Base-by-base conservation (phyloP, 108 stramenopile species). In the Halocafeteria seosinensis region DNA sequence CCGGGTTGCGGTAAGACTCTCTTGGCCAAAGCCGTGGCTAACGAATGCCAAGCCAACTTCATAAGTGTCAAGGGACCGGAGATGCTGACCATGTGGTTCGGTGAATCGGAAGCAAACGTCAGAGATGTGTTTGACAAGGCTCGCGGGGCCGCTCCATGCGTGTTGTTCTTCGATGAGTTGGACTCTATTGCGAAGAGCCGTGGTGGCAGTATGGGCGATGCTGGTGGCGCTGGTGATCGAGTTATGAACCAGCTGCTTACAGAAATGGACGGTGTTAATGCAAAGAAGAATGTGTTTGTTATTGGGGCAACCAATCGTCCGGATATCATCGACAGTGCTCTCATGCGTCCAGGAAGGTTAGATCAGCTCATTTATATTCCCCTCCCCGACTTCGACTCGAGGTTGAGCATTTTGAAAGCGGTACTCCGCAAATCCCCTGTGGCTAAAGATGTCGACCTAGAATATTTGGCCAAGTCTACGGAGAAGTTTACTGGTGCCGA, bases 11-110 rank as follows among this genome's bases (percentile, higher is more conserved):
- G 92, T 79, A 99, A 99, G 83, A 99, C 98, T 36, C 82, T 99
- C 62, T 92, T 99, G 87, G 98, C 98, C 52, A 99, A 99, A 78
- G 98, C 98, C 30, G 98, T 99, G 26, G 98, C 98, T 63, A 99
- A 99, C 77, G 98, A 99, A 72, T 99, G 98, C 74, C 90, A 92
- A 70, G 92, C 92, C 50, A 93, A 97, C 73, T 97, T 93, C 71
- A 92, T 93, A 68, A 90, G 88, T 33, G 88, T 92, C 62, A 93
- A 97, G 86, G 95, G 98, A 61, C 98, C 98, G 34, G 98, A 99
- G 81, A 86, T 99, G 29, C 85, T 99, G 70, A 99, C 98, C 76
- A 99, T 99, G 98, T 99, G 98, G 98, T 99, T 99, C 70, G 98
- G 98, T 69, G 98, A 99, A 80, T 89, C 88, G 50, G 98, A 99